A percentile compares a stretch with the other conserved stretches of the same genome.
Conservation (phyloP, 2,329 filamentous ascomycete species). For the Chaetomium olivaceum region DNA sequence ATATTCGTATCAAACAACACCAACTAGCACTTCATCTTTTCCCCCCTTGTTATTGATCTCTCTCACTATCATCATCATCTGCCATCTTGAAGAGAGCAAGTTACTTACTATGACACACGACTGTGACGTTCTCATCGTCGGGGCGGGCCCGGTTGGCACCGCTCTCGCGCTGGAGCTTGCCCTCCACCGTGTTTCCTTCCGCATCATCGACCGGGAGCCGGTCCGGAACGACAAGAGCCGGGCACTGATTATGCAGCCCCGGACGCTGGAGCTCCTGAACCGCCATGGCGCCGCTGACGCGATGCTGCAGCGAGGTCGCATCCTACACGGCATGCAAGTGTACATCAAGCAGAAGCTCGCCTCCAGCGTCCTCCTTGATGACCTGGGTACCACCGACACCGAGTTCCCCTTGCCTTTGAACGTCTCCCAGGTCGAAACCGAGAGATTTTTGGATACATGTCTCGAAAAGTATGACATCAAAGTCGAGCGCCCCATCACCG, state of each 20-base stretch:
- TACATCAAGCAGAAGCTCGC: constrained; percentile 40
- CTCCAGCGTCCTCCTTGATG: constrained; percentile 37
- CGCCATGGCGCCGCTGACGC: constrained; percentile 45
- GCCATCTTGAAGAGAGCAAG: not conserved
- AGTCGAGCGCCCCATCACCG: constrained; percentile 37
- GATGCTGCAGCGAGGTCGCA: constrained; percentile 41
- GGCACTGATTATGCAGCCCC: constrained; percentile 50
- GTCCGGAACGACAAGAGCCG: constrained; percentile 42
- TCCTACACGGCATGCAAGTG: constrained; percentile 42
- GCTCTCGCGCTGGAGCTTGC: constrained; percentile 45
- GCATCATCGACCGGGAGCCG: constrained; percentile 42
- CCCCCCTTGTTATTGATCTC: not conserved
- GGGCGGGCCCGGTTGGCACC: constrained; percentile 48
- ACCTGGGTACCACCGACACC: constrained; percentile 38
- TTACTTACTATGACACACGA: constrained; percentile 15
- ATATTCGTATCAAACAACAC: too few species aligned
- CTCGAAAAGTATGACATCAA: constrained; percentile 33
- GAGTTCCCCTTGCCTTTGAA: constrained; percentile 37
- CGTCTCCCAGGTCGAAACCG: constrained; percentile 41
- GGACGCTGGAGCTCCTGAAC: constrained; percentile 52
- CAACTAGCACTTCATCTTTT: not conserved
- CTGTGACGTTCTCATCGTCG: constrained; percentile 46
- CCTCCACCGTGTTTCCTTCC: constrained; percentile 39
- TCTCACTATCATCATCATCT: not conserved
- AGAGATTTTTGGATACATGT: constrained; percentile 38